phyloP scores from a whole-genome alignment of 2,329 filamentous ascomycete genomes.

The Rugonectria rugulosa region DNA sequence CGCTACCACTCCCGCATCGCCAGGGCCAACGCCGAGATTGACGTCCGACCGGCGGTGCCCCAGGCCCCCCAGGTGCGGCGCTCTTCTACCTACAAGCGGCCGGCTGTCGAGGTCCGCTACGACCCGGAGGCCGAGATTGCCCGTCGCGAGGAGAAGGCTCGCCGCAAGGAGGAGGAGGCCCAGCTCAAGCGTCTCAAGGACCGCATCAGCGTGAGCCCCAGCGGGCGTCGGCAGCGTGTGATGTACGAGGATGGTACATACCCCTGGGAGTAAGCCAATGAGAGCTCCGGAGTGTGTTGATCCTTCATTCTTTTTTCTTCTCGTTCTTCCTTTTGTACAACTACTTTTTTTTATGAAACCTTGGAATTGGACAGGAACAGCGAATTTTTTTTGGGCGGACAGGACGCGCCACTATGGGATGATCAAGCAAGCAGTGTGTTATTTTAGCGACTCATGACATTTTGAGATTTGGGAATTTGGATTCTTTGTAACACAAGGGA shows the following conservation, averaged over 20 bases:
- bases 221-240: constrained; percentile 46
- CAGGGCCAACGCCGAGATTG: constrained; percentile 52
- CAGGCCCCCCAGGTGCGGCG: constrained; percentile 34
- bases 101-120: constrained; percentile 32
- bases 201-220: constrained; percentile 49
- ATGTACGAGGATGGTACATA: constrained; percentile 50
- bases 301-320: constrained; percentile 23
- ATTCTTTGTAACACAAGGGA: no score
- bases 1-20: constrained; percentile 46
- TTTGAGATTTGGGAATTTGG: no score
- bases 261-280: constrained; percentile 47
- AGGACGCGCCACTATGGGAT: constrained; percentile 10
- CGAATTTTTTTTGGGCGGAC: constrained; percentile 12
- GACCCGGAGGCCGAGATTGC: constrained; percentile 44
- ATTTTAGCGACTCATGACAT: no score
- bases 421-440: no score
- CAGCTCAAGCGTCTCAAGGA: constrained; percentile 50
- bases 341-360: constrained; percentile 22
- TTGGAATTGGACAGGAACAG: no score
- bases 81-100: constrained; percentile 34
- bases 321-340: constrained; percentile 29
- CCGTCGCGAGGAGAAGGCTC: constrained; percentile 43
- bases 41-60: constrained; percentile 46
- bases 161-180: constrained; percentile 47
- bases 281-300: constrained; percentile 10